phyloP scores from a whole-genome alignment of 805 yeast species.

The Isabelozyma rhagii region DNA sequence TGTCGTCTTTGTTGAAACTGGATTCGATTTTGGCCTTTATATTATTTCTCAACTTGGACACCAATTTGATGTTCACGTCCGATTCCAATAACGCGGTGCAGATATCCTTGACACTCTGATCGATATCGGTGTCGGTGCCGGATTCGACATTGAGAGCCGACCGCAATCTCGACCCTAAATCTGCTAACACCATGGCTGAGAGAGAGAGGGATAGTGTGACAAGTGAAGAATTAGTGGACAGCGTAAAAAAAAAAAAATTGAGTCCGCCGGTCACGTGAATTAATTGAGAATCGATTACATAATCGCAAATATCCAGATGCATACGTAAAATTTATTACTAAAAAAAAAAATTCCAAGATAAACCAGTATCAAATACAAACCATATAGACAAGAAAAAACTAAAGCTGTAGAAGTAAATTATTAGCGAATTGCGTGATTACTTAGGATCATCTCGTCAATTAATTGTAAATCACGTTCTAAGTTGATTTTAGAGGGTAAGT shows the following conservation, averaged over 20 bases:
- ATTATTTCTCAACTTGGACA: conserved; percentile 70
- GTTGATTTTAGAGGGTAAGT: conserved; percentile 1
- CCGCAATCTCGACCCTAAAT: conserved; percentile 41
- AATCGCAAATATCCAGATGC: neutral
- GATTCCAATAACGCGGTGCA: conserved; percentile 87
- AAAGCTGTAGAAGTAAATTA: neutral
- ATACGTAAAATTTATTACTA: neutral
- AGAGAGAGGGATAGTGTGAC: too few relatives aligned
- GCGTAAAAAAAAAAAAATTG: too few relatives aligned
- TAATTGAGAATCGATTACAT: too few relatives aligned
- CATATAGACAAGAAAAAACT: neutral
- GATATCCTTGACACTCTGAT: conserved; percentile 73
- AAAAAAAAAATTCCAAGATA: neutral
- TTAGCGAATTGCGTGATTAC: neutral
- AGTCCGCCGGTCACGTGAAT: neutral
- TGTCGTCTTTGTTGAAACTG: conserved; percentile 49
- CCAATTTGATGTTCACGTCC: conserved; percentile 90
- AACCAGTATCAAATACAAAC: neutral
- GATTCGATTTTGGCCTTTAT: conserved; percentile 46
- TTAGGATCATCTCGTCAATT: conserved; percentile 7
- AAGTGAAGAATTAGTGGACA: neutral
- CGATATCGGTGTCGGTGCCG: conserved; percentile 37
- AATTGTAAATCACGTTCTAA: conserved; percentile 9
- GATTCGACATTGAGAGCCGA: conserved; percentile 41
- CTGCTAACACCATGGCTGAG: conserved; percentile 41